Evolutionary conservation across 208 protist species (phyloP).

Genomic region (Porcisia hertigi): DNA sequence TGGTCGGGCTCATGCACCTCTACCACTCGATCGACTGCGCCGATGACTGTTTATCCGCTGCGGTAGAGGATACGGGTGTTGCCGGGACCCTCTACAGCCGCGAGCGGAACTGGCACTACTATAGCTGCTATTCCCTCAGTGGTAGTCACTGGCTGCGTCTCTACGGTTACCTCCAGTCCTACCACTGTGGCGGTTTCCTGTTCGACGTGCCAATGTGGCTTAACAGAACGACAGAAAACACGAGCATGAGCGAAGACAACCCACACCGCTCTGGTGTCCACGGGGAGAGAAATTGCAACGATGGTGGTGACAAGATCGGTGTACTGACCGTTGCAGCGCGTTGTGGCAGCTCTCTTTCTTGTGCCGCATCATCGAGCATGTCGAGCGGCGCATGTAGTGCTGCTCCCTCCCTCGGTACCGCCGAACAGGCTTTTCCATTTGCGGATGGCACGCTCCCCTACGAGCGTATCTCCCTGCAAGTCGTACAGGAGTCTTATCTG

Average conservation of each 20-base stretch:
- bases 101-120: conserved; percentile 32
- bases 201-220: conserved; percentile 49
- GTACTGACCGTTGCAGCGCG: too few relatives aligned
- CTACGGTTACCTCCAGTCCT: conserved; percentile 24
- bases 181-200: conserved; percentile 61
- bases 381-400: not conserved
- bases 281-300: too few relatives aligned
- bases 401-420: conserved; percentile 10
- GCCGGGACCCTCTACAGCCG: conserved; percentile 15
- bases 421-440: conserved; percentile 24
- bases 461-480: conserved; percentile 3
- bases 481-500: conserved; percentile 20
- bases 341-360: too few relatives aligned
- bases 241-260: too few relatives aligned
- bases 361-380: not conserved
- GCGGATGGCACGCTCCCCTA: conserved; percentile 8
- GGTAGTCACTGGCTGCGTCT: conserved; percentile 10
- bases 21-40: conserved; percentile 13
- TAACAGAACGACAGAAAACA: not conserved
- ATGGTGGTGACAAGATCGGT: too few relatives aligned
- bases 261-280: too few relatives aligned
- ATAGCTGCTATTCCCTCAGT: conserved; percentile 24
- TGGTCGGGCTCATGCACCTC: not conserved
- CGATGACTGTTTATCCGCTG: not conserved
- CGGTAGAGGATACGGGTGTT: conserved; percentile 5